phyloP scores from a whole-genome alignment of 129 eudicot genomes.

The Arctium minus region DNA sequence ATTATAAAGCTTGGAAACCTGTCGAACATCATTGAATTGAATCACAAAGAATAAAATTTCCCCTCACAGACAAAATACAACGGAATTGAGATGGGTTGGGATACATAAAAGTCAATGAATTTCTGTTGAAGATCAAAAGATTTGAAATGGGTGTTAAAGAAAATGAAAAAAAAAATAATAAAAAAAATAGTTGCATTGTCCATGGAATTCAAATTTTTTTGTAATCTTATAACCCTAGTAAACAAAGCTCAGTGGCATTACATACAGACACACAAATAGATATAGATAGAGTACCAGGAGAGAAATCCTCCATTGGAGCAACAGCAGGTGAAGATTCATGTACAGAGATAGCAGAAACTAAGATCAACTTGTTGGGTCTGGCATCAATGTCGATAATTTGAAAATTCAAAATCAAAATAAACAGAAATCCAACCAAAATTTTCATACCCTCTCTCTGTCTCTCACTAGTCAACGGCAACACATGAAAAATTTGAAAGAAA shows the following conservation, averaged over 20 bases:
- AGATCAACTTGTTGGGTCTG: slow-evolving; percentile 20
- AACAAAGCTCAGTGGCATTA: not conserved
- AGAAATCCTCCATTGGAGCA: slow-evolving; percentile 31
- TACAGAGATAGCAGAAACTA: slow-evolving; percentile 11
- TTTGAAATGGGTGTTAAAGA: slow-evolving; percentile 2
- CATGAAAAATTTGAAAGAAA: not conserved
- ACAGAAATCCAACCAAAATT: slow-evolving; percentile 11
- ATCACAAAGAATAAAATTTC: not conserved
- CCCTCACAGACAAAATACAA: not conserved
- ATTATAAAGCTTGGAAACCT: not conserved
- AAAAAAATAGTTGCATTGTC: not conserved
- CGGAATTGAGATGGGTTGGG: too few species aligned
- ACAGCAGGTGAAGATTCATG: slow-evolving; percentile 35
- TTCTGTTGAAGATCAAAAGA: not conserved
- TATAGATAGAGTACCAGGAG: slow-evolving; percentile 45
- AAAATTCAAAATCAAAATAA: slow-evolving; percentile 24
- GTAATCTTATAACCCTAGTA: slow-evolving; percentile 12
- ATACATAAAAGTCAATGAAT: not conserved
- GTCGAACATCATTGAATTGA: too few species aligned
- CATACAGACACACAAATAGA: not conserved
- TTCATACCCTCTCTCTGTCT: slow-evolving; percentile 23
- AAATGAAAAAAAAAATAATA: not conserved
- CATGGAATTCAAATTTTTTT: not conserved
- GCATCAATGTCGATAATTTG: slow-evolving; percentile 36
- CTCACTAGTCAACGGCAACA: not conserved